A percentile compares a stretch with the other conserved stretches of the same genome.
These are phyloP conservation scores for Aspergillus wentii DNA, from an alignment of 495 filamentous ascomycete genomes.

Conservation along the genomic window DNA sequence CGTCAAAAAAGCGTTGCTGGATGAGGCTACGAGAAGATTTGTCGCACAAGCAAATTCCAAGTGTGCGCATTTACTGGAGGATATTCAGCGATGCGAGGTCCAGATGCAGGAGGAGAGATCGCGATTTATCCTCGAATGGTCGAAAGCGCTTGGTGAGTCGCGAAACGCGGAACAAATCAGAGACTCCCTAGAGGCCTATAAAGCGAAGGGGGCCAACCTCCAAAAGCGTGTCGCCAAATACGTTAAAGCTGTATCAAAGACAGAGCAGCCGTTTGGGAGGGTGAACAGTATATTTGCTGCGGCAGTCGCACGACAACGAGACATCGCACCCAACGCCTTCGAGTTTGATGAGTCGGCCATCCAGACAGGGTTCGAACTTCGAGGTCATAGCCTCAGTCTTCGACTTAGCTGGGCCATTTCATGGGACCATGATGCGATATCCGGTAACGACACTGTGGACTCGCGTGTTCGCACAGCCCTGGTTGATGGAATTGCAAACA, in stretches of 20 bases:
- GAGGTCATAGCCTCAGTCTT: conserved; percentile 43
- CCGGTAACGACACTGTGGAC: background rate
- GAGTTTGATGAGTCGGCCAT: conserved; percentile 31
- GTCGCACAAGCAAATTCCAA: background rate
- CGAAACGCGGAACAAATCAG: background rate
- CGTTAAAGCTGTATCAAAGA: background rate
- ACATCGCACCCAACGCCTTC: conserved; percentile 34
- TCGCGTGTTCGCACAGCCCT: background rate
- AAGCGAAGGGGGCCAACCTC: background rate
- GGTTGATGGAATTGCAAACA: background rate
- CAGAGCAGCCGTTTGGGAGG: conserved; percentile 57
- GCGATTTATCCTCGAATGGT: too few relatives aligned
- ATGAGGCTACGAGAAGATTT: conserved; percentile 13
- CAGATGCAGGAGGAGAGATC: too few relatives aligned
- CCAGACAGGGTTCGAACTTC: conserved; percentile 28
- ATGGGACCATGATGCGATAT: conserved; percentile 22
- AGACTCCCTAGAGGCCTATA: background rate
- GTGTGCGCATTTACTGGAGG: too few relatives aligned
- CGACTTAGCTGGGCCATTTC: conserved; percentile 50
- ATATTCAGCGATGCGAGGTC: too few relatives aligned
- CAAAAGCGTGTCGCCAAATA: conserved; percentile 2
- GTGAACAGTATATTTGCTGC: conserved; percentile 39
- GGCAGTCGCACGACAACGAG: conserved; percentile 25
- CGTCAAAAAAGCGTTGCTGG: conserved; percentile 5
- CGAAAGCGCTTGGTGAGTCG: background rate